Evolutionary conservation across 176 grass and related monocot species (phyloP).

Genomic region (Ananas comosus): DNA sequence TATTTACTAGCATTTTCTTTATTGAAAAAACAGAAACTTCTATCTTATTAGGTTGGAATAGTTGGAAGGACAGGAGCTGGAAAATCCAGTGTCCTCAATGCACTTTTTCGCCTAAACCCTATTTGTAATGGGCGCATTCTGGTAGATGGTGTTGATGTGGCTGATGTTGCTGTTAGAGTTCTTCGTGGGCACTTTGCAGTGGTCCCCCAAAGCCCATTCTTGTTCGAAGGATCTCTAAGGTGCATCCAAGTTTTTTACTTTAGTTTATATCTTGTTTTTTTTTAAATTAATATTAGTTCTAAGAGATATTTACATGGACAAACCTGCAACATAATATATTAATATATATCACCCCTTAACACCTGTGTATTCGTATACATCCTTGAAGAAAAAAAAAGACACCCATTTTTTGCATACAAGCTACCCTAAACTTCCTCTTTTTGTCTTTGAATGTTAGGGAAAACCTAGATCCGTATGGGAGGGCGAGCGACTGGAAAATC

Average conservation of each 20-base stretch:
- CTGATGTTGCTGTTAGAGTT: slow-evolving; percentile 51
- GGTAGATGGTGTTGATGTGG: slow-evolving; percentile 60
- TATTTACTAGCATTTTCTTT: background rate
- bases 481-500: slow-evolving; percentile 45
- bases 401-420: background rate
- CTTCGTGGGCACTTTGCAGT: slow-evolving; percentile 71
- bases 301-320: no score
- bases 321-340: no score
- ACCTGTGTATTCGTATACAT: no score
- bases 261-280: slow-evolving; percentile 17
- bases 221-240: slow-evolving; percentile 90
- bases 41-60: slow-evolving; percentile 67
- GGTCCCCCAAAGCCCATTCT: slow-evolving; percentile 82
- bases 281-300: no score
- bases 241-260: slow-evolving; percentile 20
- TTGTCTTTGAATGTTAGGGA: slow-evolving; percentile 40
- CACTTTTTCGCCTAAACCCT: slow-evolving; percentile 66
- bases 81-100: slow-evolving; percentile 93
- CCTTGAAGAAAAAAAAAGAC: no score
- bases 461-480: slow-evolving; percentile 78
- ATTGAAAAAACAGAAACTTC: background rate
- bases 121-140: slow-evolving; percentile 65
- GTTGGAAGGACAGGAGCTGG: slow-evolving; percentile 95
- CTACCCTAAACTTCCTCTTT: slow-evolving; percentile 1
- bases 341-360: no score